Percentiles rank a stretch among this genome's conserved stretches.
Evolutionary conservation across 1,284 basidiomycete species (phyloP).

Genomic region (Cryptococcus sp.): DNA sequence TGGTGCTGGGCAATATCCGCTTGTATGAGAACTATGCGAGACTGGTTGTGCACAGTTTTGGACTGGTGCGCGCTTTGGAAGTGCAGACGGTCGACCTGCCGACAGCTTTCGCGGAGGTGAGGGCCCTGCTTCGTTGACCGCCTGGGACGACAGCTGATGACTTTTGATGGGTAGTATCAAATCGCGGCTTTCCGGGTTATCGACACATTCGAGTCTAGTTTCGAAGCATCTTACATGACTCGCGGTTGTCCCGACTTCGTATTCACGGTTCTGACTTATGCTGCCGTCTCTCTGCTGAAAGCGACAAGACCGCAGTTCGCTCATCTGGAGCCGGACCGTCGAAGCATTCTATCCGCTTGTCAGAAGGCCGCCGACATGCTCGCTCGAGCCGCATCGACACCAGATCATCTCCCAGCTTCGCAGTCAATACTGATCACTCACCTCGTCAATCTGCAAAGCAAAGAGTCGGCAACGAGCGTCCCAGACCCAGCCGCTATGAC

Average conservation of each 20-base stretch:
- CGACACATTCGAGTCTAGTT: constrained; percentile 25
- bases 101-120: constrained; percentile 30
- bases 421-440: constrained; percentile 21
- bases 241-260: constrained; percentile 38
- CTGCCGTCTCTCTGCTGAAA: constrained; percentile 33
- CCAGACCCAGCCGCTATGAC: too few relatives aligned
- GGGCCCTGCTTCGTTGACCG: constrained; percentile 1
- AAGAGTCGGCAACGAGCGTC: too few relatives aligned
- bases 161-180: constrained; percentile 24
- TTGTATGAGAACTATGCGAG: constrained; percentile 35
- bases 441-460: too few relatives aligned
- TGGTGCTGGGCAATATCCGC: constrained; percentile 20
- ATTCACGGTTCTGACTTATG: constrained; percentile 38
- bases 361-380: constrained; percentile 32
- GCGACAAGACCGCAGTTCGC: constrained; percentile 16
- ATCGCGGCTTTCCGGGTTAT: constrained; percentile 28
- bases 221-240: constrained; percentile 13
- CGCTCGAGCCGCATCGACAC: constrained; percentile 24
- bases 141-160: background rate
- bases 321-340: constrained; percentile 13
- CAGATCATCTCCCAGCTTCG: constrained; percentile 29
- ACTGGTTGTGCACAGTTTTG: constrained; percentile 34
- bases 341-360: constrained; percentile 10
- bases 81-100: constrained; percentile 12
- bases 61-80: constrained; percentile 25